Base-by-base conservation (phyloP, 768 basidiomycete species). In the Gloeostereum incarnatum region DNA sequence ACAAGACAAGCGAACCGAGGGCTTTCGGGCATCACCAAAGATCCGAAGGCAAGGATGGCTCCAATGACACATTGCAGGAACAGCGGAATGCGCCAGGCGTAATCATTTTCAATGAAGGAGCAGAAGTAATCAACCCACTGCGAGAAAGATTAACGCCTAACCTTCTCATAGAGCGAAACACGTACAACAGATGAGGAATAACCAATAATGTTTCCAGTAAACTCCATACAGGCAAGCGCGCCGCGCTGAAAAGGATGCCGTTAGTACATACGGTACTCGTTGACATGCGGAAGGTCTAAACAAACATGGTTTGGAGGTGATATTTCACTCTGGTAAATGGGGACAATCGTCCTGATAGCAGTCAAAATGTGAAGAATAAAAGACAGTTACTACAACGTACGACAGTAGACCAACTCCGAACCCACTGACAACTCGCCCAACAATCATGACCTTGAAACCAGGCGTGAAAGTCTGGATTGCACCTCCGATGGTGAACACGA, bases 281-380 rank as follows among this genome's bases (percentile, higher is more conserved):
- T 17, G 17, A 29, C n/a, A 31, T 25, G 14, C 31, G 27, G 48
- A 14, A 27, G 14, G 9, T 21, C 25, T 10, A 22, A 33, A 52
- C 77, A 17, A 47, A 86, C 89, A 62, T 93, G 88, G 49, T 85
- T 71, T 2, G 93, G 87, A 21, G 93, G 92, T 3, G 89, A 92
- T 33, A 96, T 90, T 65, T 97, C 93, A 49, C 87, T 90, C 65
- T 96, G 88, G 57, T 91, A 93, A 41, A 92, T 90, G 10, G 89
- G 90, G 20, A 92, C 89, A 43, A 92, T 91, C n/a, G 89, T 92
- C 30, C 89, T 91, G 48, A 34, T n/a, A 38, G 14, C 7, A 10
- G 22, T 24, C 8, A n/a, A 11, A n/a, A 9, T 18, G 25, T 47
- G 5, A 35, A 36, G 31, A 21, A 11, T 29, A 37, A 33, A 24